Evolutionary conservation across 495 filamentous ascomycete genomes (phyloP).

Genomic region (Daldinia decipiens): DNA sequence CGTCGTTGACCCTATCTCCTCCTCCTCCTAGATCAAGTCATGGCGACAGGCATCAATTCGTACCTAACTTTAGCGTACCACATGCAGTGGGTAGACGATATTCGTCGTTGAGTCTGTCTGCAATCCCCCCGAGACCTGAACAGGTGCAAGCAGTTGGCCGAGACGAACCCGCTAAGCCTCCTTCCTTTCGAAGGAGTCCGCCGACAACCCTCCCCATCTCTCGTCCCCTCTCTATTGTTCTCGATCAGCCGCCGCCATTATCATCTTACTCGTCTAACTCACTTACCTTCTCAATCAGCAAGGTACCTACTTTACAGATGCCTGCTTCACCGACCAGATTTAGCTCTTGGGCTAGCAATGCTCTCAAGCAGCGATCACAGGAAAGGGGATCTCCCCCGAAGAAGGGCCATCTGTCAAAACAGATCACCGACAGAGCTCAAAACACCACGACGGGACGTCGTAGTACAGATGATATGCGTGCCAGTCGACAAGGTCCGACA

Average conservation of each 20-base stretch:
- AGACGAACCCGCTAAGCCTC: constrained; percentile 35
- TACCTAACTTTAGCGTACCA: constrained; percentile 61
- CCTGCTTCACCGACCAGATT: constrained; percentile 48
- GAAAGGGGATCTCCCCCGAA: constrained; percentile 21
- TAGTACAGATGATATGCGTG: not conserved
- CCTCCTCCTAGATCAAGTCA: constrained; percentile 20
- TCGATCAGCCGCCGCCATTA: constrained; percentile 59
- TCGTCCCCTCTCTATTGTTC: constrained; percentile 61
- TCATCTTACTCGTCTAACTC: constrained; percentile 21
- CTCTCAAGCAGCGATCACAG: constrained; percentile 20
- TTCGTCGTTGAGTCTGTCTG: constrained; percentile 48
- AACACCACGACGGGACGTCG: not conserved
- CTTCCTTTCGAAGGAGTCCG: constrained; percentile 49
- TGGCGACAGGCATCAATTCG: constrained; percentile 37
- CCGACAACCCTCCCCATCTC: constrained; percentile 55
- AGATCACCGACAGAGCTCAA: constrained; percentile 9
- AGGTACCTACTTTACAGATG: constrained; percentile 24
- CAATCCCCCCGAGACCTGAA: constrained; percentile 8
- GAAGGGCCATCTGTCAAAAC: constrained; percentile 11
- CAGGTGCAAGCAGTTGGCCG: constrained; percentile 24
- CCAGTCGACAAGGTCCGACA: constrained; percentile 9
- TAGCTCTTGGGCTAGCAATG: constrained; percentile 28
- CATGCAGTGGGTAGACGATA: constrained; percentile 56
- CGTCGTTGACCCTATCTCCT: constrained; percentile 17
- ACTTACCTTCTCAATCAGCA: constrained; percentile 11